phyloP scores from a whole-genome alignment of 345 rosid species.

The Salix purpurea region DNA sequence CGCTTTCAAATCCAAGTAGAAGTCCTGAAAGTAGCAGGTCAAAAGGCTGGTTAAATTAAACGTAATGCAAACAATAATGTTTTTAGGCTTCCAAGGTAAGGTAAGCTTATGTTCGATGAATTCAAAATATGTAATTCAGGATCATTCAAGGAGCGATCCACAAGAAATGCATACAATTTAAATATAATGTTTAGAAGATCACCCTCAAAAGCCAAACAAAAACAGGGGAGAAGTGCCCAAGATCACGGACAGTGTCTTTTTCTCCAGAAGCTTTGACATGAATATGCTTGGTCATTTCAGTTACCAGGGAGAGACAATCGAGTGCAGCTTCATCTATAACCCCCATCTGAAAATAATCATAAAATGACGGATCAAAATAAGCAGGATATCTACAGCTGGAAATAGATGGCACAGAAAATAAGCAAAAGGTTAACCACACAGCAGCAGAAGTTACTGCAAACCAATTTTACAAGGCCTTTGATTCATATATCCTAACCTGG shows the following conservation, averaged over 20 bases:
- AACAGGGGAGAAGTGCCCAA: slow-evolving; percentile 90
- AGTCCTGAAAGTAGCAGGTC: slow-evolving; percentile 48
- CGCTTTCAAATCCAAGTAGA: slow-evolving; percentile 77
- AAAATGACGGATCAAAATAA: background rate
- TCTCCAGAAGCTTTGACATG: slow-evolving; percentile 89
- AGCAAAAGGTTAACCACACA: background rate
- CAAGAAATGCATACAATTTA: background rate
- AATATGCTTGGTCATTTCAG: slow-evolving; percentile 95
- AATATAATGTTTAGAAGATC: slow-evolving; percentile 9
- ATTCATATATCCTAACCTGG: slow-evolving; percentile 51
- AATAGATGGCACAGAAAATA: background rate
- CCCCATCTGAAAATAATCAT: slow-evolving; percentile 55
- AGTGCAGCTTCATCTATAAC: slow-evolving; percentile 94
- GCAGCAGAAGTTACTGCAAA: too few species aligned
- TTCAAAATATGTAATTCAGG: too few species aligned
- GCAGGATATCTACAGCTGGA: background rate
- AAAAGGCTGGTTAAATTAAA: too few species aligned
- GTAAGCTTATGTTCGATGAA: background rate
- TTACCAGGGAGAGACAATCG: slow-evolving; percentile 90
- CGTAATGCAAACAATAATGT: too few species aligned
- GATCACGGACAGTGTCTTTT: slow-evolving; percentile 63
- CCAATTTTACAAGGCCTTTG: background rate
- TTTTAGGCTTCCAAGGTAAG: background rate
- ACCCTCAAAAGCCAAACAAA: slow-evolving; percentile 99
- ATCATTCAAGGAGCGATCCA: too few species aligned